phyloP scores from a whole-genome alignment of 2,329 filamentous ascomycete species.

The Chaetoscypha palmicola region DNA sequence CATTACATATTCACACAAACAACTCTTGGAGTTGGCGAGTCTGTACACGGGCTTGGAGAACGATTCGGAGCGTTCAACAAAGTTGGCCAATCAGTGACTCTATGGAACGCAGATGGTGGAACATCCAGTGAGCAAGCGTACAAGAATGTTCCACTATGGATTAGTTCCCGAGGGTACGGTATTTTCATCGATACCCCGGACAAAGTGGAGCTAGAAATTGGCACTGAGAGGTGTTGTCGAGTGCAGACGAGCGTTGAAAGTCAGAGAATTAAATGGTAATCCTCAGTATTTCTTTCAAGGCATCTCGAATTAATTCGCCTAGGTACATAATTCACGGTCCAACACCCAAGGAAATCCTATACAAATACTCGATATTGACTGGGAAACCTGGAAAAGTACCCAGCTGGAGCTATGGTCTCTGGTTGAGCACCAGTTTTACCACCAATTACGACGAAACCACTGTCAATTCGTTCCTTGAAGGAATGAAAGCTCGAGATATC shows the following conservation, averaged over 20 bases:
- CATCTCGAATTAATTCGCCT: too few species aligned
- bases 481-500: slow-evolving; percentile 49
- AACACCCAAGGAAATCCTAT: slow-evolving; percentile 64
- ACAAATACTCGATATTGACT: slow-evolving; percentile 59
- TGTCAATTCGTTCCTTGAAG: slow-evolving; percentile 50
- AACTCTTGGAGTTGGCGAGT: slow-evolving; percentile 51
- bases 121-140: slow-evolving; percentile 65
- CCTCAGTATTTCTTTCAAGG: too few species aligned
- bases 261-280: slow-evolving; percentile 59
- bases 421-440: slow-evolving; percentile 66
- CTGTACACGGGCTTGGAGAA: slow-evolving; percentile 68
- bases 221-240: slow-evolving; percentile 64
- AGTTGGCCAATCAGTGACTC: slow-evolving; percentile 60
- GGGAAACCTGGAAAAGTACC: slow-evolving; percentile 59
- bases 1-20: slow-evolving; percentile 54
- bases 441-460: slow-evolving; percentile 54
- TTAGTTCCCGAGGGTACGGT: slow-evolving; percentile 68
- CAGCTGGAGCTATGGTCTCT: slow-evolving; percentile 68
- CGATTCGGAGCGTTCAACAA: slow-evolving; percentile 72
- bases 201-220: slow-evolving; percentile 64
- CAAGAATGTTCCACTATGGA: slow-evolving; percentile 65
- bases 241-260: slow-evolving; percentile 63
- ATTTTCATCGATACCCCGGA: slow-evolving; percentile 68
- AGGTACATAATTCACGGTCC: slow-evolving; percentile 63
- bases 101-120: slow-evolving; percentile 59